phyloP scores from a whole-genome alignment of 306 rosid genomes.

The Trifolium subterraneum region DNA sequence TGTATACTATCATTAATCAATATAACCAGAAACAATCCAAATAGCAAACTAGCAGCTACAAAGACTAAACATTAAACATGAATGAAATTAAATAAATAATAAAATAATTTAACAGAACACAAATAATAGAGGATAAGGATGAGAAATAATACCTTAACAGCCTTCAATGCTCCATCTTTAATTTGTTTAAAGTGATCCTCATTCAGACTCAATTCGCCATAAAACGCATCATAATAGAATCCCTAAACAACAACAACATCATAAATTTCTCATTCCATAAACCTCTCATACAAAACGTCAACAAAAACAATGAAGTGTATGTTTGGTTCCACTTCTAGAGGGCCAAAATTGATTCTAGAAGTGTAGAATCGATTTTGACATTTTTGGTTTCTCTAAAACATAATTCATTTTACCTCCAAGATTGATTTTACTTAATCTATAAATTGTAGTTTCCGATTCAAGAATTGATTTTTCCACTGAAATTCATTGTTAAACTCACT shows the following conservation, averaged over 20 bases:
- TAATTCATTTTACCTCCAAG: too few relatives aligned
- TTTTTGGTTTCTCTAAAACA: too few relatives aligned
- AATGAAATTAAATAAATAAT: neutral
- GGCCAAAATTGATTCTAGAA: too few relatives aligned
- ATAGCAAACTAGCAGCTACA: neutral
- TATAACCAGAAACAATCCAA: slow-evolving; percentile 1
- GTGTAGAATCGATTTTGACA: too few relatives aligned
- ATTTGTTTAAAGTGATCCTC: slow-evolving; percentile 90
- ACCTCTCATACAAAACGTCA: slow-evolving; percentile 7
- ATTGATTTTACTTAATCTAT: too few relatives aligned
- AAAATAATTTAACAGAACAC: neutral
- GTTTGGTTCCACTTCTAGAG: too few relatives aligned
- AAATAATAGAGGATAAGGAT: slow-evolving; percentile 20
- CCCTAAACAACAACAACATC: slow-evolving; percentile 63
- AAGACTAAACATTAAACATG: neutral
- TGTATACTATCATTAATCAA: neutral
- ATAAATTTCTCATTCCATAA: neutral
- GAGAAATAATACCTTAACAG: slow-evolving; percentile 65
- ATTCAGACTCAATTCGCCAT: slow-evolving; percentile 87
- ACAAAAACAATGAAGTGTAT: neutral
- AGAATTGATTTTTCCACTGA: too few relatives aligned
- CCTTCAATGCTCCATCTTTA: slow-evolving; percentile 69
- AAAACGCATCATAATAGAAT: slow-evolving; percentile 90
- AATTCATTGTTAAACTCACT: too few relatives aligned
- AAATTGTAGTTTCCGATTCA: too few relatives aligned